Evolutionary conservation across 768 basidiomycete genomes (phyloP).

Genomic region (Termitomyces bulborhizus): DNA sequence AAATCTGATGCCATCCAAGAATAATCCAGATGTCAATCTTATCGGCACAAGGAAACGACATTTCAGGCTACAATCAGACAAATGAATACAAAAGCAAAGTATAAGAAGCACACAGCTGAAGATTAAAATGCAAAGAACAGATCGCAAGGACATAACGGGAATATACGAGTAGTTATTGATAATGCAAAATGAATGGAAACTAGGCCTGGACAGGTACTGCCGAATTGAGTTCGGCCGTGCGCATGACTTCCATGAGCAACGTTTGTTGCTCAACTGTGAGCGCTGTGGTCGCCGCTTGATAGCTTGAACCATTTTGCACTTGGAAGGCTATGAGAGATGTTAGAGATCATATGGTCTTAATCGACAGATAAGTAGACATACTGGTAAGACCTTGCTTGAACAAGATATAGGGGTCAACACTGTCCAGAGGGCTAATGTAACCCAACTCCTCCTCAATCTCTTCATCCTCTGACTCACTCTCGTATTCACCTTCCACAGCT

Average conservation of each 20-base stretch:
- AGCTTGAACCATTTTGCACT: constrained; percentile 58
- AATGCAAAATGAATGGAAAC: constrained; percentile 1
- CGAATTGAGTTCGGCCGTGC: constrained; percentile 44
- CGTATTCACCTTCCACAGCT: constrained; percentile 43
- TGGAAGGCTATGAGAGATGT: constrained; percentile 53
- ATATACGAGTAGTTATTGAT: constrained; percentile 6
- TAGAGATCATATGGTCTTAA: constrained; percentile 2
- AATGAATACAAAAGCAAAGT: constrained; percentile 3
- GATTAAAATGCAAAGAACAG: constrained; percentile 5
- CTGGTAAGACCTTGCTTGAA: constrained; percentile 78
- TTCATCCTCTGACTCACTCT: constrained; percentile 45
- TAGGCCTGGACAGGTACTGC: constrained; percentile 4
- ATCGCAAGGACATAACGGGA: constrained; percentile 12
- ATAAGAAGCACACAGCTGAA: constrained; percentile 2
- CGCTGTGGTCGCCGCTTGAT: constrained; percentile 68
- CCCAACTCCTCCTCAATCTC: constrained; percentile 79
- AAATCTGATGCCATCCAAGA: not conserved
- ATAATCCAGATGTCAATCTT: constrained; percentile 1
- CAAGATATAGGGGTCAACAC: constrained; percentile 66
- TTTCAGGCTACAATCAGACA: constrained; percentile 6
- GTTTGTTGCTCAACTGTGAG: constrained; percentile 75
- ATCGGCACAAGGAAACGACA: not conserved
- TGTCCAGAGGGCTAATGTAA: constrained; percentile 80
- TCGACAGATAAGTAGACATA: constrained; percentile 27
- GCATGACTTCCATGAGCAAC: constrained; percentile 81